Percentiles rank a stretch among this genome's conserved stretches.
These are phyloP conservation scores for Giardia duodenalis DNA, from an alignment of 208 protist species.

Conservation along the genomic window DNA sequence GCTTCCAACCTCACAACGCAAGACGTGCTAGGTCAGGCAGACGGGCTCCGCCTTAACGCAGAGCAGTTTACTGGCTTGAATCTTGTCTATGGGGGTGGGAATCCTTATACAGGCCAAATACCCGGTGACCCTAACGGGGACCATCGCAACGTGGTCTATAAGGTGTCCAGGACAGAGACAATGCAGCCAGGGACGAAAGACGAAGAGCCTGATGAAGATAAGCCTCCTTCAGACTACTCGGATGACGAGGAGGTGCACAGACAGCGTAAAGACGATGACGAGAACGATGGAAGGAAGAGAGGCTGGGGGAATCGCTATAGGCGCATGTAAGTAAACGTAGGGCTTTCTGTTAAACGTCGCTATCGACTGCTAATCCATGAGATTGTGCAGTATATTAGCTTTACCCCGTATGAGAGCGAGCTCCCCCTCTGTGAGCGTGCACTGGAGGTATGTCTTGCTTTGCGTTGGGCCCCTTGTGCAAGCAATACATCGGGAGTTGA, in stretches of 20 bases:
- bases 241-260: background rate
- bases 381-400: too few relatives aligned
- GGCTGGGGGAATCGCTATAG: background rate
- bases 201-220: background rate
- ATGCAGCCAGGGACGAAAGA: background rate
- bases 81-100: background rate
- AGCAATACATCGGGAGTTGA: too few relatives aligned
- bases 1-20: background rate
- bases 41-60: background rate
- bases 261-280: background rate
- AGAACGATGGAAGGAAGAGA: background rate
- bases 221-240: background rate
- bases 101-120: background rate
- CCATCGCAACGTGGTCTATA: background rate
- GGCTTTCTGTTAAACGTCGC: too few relatives aligned
- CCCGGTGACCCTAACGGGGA: background rate
- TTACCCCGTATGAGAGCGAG: too few relatives aligned
- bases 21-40: background rate
- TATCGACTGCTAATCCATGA: too few relatives aligned
- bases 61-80: background rate
- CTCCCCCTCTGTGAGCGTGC: too few relatives aligned
- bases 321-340: background rate
- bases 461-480: too few relatives aligned
- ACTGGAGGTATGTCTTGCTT: too few relatives aligned
- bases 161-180: background rate